Percentiles rank a stretch among this genome's conserved stretches.
phyloP scores from a whole-genome alignment of 768 basidiomycete genomes.

The Clavaria fumosa region DNA sequence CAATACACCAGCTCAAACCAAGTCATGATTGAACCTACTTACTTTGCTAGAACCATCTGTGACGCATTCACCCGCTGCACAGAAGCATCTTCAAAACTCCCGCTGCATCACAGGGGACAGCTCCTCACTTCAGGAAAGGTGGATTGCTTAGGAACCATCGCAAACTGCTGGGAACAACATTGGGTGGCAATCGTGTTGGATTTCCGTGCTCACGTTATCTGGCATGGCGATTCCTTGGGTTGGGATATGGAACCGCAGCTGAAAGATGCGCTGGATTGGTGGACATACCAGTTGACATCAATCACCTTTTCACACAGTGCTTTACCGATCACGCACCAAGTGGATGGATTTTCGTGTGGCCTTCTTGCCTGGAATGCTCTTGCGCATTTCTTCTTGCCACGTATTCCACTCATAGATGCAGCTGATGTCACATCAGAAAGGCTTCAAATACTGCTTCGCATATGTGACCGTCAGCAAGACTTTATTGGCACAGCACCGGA shows the following conservation, averaged over 20 bases:
- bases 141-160: conserved; percentile 9
- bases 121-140: no score
- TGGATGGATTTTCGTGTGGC: conserved; percentile 11
- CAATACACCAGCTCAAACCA: background rate
- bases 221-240: conserved; percentile 11
- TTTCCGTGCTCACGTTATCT: conserved; percentile 7
- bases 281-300: conserved; percentile 10
- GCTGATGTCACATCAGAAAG: conserved; percentile 6
- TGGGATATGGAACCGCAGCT: conserved; percentile 5
- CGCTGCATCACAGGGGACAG: no score
- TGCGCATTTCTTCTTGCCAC: conserved; percentile 3
- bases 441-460: conserved; percentile 9
- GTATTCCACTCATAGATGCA: background rate
- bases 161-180: conserved; percentile 7
- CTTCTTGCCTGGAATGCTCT: conserved; percentile 13
- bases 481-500: background rate
- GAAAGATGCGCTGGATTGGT: conserved; percentile 10
- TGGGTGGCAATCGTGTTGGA: conserved; percentile 11
- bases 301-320: conserved; percentile 4
- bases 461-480: conserved; percentile 5
- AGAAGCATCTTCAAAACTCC: no score
- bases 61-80: no score
- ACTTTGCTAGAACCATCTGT: no score
- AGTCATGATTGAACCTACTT: conserved; percentile 4
- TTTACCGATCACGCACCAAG: conserved; percentile 10